Evolutionary conservation across 805 yeast species (phyloP).

Genomic region (Barnettozyma salicaria): DNA sequence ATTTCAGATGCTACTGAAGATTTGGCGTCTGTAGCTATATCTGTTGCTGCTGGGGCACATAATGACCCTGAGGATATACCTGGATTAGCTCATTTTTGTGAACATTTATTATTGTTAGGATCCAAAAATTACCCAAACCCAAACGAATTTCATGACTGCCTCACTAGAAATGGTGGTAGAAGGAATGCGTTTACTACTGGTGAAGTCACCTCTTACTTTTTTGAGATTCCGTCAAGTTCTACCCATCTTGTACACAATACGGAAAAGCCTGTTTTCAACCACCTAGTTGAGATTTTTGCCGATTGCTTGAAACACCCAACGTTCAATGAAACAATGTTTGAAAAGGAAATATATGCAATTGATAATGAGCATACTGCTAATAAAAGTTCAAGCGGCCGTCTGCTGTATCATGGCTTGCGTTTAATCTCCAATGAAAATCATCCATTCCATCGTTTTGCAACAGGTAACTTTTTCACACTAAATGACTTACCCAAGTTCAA

Average conservation of each 20-base stretch:
- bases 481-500: conserved; percentile 29
- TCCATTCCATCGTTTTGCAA: conserved; percentile 56
- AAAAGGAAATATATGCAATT: conserved; percentile 52
- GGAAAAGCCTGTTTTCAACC: conserved; percentile 35
- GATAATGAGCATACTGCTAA: conserved; percentile 65
- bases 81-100: conserved; percentile 90
- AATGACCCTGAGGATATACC: conserved; percentile 63
- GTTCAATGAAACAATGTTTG: conserved; percentile 37
- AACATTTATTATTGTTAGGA: conserved; percentile 61
- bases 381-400: conserved; percentile 35
- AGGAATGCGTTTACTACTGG: conserved; percentile 67
- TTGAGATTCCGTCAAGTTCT: conserved; percentile 48
- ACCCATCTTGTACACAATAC: conserved; percentile 14
- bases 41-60: conserved; percentile 77
- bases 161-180: conserved; percentile 47
- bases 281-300: conserved; percentile 43
- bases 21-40: conserved; percentile 60
- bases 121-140: conserved; percentile 49
- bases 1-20: conserved; percentile 71
- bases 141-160: conserved; percentile 37
- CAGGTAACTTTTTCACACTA: conserved; percentile 56
- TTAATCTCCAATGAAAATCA: conserved; percentile 41
- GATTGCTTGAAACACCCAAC: conserved; percentile 46
- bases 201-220: conserved; percentile 58
- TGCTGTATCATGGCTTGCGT: conserved; percentile 54